Evolutionary conservation across 345 rosid species (phyloP).

Genomic region (Euphorbia lathyris): DNA sequence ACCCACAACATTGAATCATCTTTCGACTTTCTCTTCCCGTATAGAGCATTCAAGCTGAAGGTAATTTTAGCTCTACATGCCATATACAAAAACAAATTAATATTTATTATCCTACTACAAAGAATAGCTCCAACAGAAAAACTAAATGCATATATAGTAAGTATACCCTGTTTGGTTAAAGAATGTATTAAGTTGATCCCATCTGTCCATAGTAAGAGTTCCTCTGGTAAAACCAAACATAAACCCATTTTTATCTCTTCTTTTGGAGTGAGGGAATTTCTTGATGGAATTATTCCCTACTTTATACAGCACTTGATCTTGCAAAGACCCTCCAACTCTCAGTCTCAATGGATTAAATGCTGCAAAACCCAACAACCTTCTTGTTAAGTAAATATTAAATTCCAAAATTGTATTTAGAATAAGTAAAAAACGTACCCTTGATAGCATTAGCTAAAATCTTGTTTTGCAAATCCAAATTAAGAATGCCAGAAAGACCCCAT

Average conservation of each 20-base stretch:
- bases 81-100: not conserved
- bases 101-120: too few species aligned
- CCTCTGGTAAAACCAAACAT: constrained; percentile 54
- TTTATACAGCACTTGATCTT: constrained; percentile 48
- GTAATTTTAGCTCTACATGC: constrained; percentile 40
- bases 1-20: constrained; percentile 18
- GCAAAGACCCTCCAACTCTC: constrained; percentile 48
- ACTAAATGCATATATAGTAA: too few species aligned
- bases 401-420: not conserved
- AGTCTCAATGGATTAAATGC: constrained; percentile 49
- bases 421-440: constrained; percentile 30
- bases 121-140: too few species aligned
- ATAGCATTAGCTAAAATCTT: constrained; percentile 48
- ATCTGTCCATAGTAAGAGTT: constrained; percentile 45
- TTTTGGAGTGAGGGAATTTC: constrained; percentile 30
- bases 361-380: constrained; percentile 5
- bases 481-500: constrained; percentile 53
- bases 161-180: constrained; percentile 45
- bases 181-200: constrained; percentile 50
- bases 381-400: not conserved
- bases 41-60: constrained; percentile 50
- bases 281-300: constrained; percentile 25
- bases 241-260: not conserved
- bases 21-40: constrained; percentile 28
- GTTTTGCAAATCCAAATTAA: constrained; percentile 51